phyloP scores from a whole-genome alignment of 2,329 filamentous ascomycete genomes.

The Whalleya microplaca region DNA sequence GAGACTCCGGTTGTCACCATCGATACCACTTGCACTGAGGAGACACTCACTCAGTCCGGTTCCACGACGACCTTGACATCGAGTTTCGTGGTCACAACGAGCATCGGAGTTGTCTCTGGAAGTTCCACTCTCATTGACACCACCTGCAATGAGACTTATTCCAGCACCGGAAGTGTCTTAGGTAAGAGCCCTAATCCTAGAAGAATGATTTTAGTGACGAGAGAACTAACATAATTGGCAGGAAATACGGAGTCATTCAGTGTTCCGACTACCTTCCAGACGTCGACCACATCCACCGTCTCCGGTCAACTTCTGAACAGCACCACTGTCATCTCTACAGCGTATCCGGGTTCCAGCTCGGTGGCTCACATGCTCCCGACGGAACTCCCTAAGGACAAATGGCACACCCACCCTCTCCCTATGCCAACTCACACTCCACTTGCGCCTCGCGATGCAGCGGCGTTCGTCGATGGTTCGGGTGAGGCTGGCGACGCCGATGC shows the following conservation, averaged over 20 bases:
- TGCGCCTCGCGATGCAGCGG: background rate
- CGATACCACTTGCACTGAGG: slow-evolving; percentile 27
- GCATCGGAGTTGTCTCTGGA: slow-evolving; percentile 1
- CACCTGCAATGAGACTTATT: slow-evolving; percentile 14
- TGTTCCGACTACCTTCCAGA: slow-evolving; percentile 31
- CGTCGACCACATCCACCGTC: slow-evolving; percentile 26
- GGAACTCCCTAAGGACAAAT: slow-evolving; percentile 12
- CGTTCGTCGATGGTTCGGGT: background rate
- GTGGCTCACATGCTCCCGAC: slow-evolving; percentile 3
- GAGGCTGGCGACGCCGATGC: background rate
- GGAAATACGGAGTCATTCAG: slow-evolving; percentile 21
- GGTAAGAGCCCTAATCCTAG: slow-evolving; percentile 14
- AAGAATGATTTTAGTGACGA: background rate
- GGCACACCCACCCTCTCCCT: slow-evolving; percentile 15
- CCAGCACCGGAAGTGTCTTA: slow-evolving; percentile 7
- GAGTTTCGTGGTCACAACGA: background rate
- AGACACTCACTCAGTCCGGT: slow-evolving; percentile 19
- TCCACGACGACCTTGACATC: slow-evolving; percentile 11
- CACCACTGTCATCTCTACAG: slow-evolving; percentile 1
- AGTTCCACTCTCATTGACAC: slow-evolving; percentile 1
- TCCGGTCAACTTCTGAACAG: slow-evolving; percentile 14
- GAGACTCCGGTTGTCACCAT: slow-evolving; percentile 12
- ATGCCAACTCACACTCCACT: slow-evolving; percentile 5
- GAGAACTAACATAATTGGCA: slow-evolving; percentile 15
- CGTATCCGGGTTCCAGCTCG: background rate